These are phyloP conservation scores for Nakazawaea pomicola DNA, from an alignment of 805 yeast species.

Conservation along the genomic window DNA sequence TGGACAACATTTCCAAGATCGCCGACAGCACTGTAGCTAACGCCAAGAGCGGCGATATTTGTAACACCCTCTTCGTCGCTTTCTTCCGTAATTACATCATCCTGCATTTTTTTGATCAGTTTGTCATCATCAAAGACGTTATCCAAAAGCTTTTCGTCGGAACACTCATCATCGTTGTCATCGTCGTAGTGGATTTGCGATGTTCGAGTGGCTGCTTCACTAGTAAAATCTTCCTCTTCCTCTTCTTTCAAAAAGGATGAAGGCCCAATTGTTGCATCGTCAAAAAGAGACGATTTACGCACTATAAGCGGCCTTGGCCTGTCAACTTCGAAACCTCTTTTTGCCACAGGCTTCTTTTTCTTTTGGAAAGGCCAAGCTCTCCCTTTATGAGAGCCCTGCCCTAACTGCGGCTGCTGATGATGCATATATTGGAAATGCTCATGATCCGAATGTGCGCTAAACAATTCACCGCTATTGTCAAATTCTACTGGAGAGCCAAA, in stretches of 20 bases:
- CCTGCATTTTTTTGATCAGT: conserved; percentile 17
- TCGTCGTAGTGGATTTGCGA: conserved; percentile 2
- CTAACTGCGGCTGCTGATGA: conserved; percentile 25
- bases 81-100: conserved; percentile 13
- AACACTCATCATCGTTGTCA: conserved; percentile 12
- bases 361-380: conserved; percentile 7
- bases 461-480: not conserved
- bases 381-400: conserved; percentile 15
- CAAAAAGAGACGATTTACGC: conserved; percentile 1
- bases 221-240: conserved; percentile 5
- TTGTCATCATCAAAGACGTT: conserved; percentile 14
- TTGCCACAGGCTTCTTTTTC: not conserved
- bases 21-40: too few species aligned
- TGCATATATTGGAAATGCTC: conserved; percentile 18
- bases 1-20: too few species aligned
- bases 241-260: not conserved
- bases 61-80: not conserved
- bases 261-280: conserved; percentile 5
- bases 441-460: conserved; percentile 6
- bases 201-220: conserved; percentile 1
- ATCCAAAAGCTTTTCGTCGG: conserved; percentile 9
- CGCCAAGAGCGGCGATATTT: too few species aligned
- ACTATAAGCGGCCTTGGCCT: conserved; percentile 23
- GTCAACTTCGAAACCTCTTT: conserved; percentile 10
- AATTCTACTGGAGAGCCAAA: not conserved